A percentile compares a stretch with the other conserved stretches of the same genome.
phyloP scores from a whole-genome alignment of 1,284 basidiomycete species.

The Cutaneotrichosporon sp. region DNA sequence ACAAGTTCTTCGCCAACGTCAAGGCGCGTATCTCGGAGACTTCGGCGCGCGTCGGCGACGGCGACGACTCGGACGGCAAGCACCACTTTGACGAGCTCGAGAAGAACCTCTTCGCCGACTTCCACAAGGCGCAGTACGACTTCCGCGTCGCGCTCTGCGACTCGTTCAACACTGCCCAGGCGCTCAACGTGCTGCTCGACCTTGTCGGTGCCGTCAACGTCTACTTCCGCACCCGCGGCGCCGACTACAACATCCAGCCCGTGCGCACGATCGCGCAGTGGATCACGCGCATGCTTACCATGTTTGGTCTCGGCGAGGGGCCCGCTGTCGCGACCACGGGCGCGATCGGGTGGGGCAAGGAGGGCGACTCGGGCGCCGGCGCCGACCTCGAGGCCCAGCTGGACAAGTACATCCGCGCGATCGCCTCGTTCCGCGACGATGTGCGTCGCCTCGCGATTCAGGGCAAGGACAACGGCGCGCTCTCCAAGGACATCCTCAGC shows the following conservation, averaged over 20 bases:
- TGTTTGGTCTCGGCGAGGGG: conserved; percentile 94
- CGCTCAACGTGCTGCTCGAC: conserved; percentile 74
- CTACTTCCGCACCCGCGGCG: conserved; percentile 65
- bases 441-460: conserved; percentile 78
- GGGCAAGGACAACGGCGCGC: conserved; percentile 58
- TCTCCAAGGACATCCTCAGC: conserved; percentile 69
- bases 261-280: conserved; percentile 77
- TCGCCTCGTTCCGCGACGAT: conserved; percentile 90
- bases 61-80: conserved; percentile 49
- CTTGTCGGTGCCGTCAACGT: conserved; percentile 86
- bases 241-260: conserved; percentile 64
- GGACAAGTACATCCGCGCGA: conserved; percentile 82
- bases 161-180: conserved; percentile 93
- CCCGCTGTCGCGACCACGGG: conserved; percentile 28
- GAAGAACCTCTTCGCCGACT: conserved; percentile 63
- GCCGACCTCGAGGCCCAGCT: conserved; percentile 76
- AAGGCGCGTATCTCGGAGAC: conserved; percentile 68
- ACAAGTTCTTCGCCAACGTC: conserved; percentile 91
- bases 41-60: conserved; percentile 30
- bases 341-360: conserved; percentile 58
- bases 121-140: conserved; percentile 71
- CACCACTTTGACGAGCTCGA: conserved; percentile 63
- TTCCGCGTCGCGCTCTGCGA: conserved; percentile 94
- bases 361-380: conserved; percentile 35
- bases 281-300: conserved; percentile 85